These are phyloP conservation scores for Trichothecium sympodiale DNA, from an alignment of 2,329 filamentous ascomycete genomes.

Conservation along the genomic window DNA sequence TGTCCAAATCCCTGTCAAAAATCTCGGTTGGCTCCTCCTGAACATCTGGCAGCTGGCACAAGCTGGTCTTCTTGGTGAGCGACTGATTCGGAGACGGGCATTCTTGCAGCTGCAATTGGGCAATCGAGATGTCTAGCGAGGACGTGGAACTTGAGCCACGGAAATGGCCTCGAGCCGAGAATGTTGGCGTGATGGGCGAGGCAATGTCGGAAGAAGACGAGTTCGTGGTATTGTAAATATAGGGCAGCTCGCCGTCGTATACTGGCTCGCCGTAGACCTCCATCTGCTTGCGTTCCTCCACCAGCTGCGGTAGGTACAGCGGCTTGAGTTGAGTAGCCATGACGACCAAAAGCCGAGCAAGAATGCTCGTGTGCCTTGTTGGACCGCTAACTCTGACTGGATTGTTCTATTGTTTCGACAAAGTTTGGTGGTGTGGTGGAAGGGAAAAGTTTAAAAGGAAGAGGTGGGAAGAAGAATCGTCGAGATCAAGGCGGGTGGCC, in stretches of 20 bases:
- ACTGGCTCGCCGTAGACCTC: slow-evolving; percentile 21
- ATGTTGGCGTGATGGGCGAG: slow-evolving; percentile 61
- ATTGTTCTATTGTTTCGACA: no score
- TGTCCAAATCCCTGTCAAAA: no score
- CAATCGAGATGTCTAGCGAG: slow-evolving; percentile 53
- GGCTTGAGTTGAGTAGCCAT: slow-evolving; percentile 42
- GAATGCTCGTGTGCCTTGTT: no score
- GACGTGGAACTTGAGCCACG: slow-evolving; percentile 67
- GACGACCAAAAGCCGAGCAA: slow-evolving; percentile 3
- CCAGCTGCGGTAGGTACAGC: slow-evolving; percentile 40
- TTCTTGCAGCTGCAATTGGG: slow-evolving; percentile 10
- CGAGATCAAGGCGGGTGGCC: not conserved
- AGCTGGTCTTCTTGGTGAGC: slow-evolving; percentile 17
- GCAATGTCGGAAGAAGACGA: slow-evolving; percentile 56
- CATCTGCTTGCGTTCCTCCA: slow-evolving; percentile 21
- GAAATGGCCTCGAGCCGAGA: slow-evolving; percentile 51
- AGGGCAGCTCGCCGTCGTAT: slow-evolving; percentile 22
- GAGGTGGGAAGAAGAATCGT: not conserved
- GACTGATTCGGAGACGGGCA: slow-evolving; percentile 32
- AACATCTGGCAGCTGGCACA: slow-evolving; percentile 66
- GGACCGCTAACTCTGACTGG: no score
- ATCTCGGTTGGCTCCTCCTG: slow-evolving; percentile 67
- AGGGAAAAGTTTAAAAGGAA: slow-evolving; percentile 1
- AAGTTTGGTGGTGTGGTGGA: not conserved
- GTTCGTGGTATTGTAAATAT: slow-evolving; percentile 31